Evolutionary conservation across 1,284 basidiomycete genomes (phyloP).

Genomic region (Taiwanofungus camphoratus): DNA sequence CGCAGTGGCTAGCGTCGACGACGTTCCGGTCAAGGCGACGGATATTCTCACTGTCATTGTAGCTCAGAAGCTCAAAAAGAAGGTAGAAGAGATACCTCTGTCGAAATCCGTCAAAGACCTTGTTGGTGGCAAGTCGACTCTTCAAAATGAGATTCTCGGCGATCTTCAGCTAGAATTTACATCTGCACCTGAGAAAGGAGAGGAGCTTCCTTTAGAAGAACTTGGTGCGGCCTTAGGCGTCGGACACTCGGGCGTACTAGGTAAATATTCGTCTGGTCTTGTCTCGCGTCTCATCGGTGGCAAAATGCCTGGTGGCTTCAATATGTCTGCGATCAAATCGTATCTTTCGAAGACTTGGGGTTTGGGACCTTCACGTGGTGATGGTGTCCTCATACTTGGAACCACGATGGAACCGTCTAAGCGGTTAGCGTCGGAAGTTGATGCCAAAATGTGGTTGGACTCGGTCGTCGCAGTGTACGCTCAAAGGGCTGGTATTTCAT

Average conservation of each 20-base stretch:
- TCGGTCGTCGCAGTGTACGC: conserved; percentile 81
- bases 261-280: conserved; percentile 93
- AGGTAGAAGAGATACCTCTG: conserved; percentile 82
- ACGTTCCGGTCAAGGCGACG: conserved; percentile 87
- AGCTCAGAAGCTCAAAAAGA: conserved; percentile 98
- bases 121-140: conserved; percentile 95
- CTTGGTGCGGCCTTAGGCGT: conserved; percentile 81
- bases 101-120: conserved; percentile 97
- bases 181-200: conserved; percentile 95
- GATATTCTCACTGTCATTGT: conserved; percentile 89
- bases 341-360: conserved; percentile 93
- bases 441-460: conserved; percentile 94
- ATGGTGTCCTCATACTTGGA: conserved; percentile 87
- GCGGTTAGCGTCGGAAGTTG: conserved; percentile 85
- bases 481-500: conserved; percentile 79
- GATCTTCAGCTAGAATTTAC: conserved; percentile 88
- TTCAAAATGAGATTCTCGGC: conserved; percentile 95
- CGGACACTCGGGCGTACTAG: conserved; percentile 83
- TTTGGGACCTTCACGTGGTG: conserved; percentile 82
- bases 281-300: conserved; percentile 89
- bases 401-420: conserved; percentile 93
- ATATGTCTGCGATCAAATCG: conserved; percentile 87
- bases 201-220: conserved; percentile 94
- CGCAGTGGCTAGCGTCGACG: conserved; percentile 74
- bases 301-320: conserved; percentile 99